Base-by-base conservation (phyloP, 768 basidiomycete genomes). In the Mycena epipterygia region DNA sequence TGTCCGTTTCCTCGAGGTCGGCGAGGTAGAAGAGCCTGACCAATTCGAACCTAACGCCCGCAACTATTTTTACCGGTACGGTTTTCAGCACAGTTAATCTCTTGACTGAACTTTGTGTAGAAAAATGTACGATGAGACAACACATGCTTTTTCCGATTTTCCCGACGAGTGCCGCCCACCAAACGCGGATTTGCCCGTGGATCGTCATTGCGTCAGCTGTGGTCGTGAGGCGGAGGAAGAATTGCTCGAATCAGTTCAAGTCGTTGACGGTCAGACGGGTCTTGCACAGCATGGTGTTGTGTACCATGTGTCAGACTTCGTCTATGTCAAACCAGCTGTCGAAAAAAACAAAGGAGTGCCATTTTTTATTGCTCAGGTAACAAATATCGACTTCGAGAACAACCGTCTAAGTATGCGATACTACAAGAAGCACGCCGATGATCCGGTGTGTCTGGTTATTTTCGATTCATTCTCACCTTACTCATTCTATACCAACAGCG, bases 251-350 rank as follows among this genome's bases (percentile, higher is more conserved):
- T 67, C 73, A 19, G 73, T 84, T 35, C 74, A 78, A 17, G 71
- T 75, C 14, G 76, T 79, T 41, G 76, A 77, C 0, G 79, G 79
- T n/a, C 6, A 44, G n/a, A n/a, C 21, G 48, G 86, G 85, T 7
- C 80, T 86, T 30, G 74, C 84, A 2, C 80, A 85, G 17, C 75
- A 82, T 46, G 87, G 87, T 4, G 76, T 82, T 13, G 70, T 75
- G 0, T 94, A 89, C 75, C 93, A 93, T 73, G 61, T 81, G 12
- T 57, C 84, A 51, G 93, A 93, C 70, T 93, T 89, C 68, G 84
- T 92, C 13, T 93, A 92, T 74, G 60, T 92, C 42, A 84, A 82
- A 44, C 79, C 80, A 19, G 68, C 78, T 39, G 64, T 74, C 17
- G 72, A 73, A 14, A 64, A 76, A 19, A 65, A 70, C 11, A n/a